A percentile compares a stretch with the other conserved stretches of the same genome.
Evolutionary conservation across 345 rosid genomes (phyloP).

Genomic region (Lepidium aucheri): DNA sequence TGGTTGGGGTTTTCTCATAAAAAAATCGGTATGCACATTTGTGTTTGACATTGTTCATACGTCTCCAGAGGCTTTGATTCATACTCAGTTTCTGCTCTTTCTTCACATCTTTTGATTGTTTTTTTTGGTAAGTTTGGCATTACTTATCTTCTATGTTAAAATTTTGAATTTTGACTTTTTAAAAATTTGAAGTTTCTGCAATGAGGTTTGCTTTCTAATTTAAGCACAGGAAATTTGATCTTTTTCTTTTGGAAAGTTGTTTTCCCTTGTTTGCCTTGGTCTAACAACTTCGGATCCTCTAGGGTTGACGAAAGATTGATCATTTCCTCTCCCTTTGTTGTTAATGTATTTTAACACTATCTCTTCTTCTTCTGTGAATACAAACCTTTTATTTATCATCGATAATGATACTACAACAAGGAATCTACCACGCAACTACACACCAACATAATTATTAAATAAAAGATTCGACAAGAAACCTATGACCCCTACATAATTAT

Average conservation of each 20-base stretch:
- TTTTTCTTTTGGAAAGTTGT: background rate
- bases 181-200: background rate
- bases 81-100: background rate
- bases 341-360: background rate
- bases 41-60: background rate
- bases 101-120: background rate
- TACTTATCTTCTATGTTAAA: background rate
- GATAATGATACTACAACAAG: too few species aligned
- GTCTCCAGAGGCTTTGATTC: background rate
- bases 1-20: too few species aligned
- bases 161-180: background rate
- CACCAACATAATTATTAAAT: too few species aligned
- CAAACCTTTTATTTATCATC: too few species aligned
- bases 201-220: background rate
- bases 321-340: background rate
- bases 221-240: background rate
- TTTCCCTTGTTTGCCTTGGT: background rate
- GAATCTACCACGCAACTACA: too few species aligned
- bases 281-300: constrained; percentile 6
- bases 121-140: background rate
- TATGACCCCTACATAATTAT: too few species aligned
- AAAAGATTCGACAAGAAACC: too few species aligned
- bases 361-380: background rate
- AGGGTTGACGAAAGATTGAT: constrained; percentile 7
- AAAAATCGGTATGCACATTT: background rate